Percentiles rank a stretch among this genome's conserved stretches.
These are phyloP conservation scores for Elsinoe perseae DNA, from an alignment of 2,329 filamentous ascomycete species.

Conservation along the genomic window DNA sequence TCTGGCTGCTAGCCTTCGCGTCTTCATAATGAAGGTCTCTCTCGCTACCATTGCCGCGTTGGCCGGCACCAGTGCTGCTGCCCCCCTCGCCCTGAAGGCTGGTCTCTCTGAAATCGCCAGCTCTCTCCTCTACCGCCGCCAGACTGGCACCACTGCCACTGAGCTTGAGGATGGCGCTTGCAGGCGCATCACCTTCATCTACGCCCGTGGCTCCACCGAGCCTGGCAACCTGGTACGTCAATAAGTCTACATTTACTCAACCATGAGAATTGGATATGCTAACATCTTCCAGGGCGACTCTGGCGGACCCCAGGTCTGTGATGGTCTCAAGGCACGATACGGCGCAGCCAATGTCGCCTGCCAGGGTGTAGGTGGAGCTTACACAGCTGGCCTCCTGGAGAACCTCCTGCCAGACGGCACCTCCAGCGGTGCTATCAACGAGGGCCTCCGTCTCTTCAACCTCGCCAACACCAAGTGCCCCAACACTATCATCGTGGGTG, in stretches of 20 bases:
- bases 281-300: conserved; percentile 18
- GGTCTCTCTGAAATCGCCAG: conserved; percentile 7
- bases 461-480: conserved; percentile 25
- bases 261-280: not conserved
- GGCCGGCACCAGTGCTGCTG: conserved; percentile 1
- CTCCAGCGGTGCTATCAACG: conserved; percentile 20
- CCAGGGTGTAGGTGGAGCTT: conserved; percentile 25
- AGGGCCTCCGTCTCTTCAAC: conserved; percentile 23
- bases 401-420: conserved; percentile 23
- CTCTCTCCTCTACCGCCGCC: not conserved
- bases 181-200: conserved; percentile 45
- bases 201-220: conserved; percentile 50
- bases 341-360: conserved; percentile 22
- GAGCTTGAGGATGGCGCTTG: conserved; percentile 27
- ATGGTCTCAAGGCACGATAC: conserved; percentile 21
- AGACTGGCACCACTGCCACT: conserved; percentile 17
- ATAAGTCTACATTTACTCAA: not conserved
- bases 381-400: conserved; percentile 19
- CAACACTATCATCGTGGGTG: conserved; percentile 24
- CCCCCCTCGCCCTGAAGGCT: not conserved
- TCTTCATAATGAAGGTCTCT: conserved; percentile 7
- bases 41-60: conserved; percentile 1
- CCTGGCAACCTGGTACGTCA: conserved; percentile 38
- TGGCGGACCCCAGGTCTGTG: conserved; percentile 24
- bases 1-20: not conserved